A percentile compares a stretch with the other conserved stretches of the same genome.
These are phyloP conservation scores for Pichia manshurica DNA, from an alignment of 805 yeast genomes.

Conservation along the genomic window DNA sequence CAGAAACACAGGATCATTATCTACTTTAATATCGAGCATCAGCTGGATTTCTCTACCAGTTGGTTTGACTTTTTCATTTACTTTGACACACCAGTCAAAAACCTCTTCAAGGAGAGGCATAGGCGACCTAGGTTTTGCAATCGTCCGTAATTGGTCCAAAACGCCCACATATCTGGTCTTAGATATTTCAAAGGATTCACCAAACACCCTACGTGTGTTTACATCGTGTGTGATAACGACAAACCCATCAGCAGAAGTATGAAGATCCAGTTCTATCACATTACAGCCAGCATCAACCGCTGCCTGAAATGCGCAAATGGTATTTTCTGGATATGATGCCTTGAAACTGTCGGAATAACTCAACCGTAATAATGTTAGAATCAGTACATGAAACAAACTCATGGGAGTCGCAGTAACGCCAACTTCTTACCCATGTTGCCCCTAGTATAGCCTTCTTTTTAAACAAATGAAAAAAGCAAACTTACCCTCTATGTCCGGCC, in stretches of 20 bases:
- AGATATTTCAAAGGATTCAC: constrained; percentile 25
- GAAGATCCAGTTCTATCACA: constrained; percentile 35
- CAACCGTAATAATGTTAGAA: constrained; percentile 1
- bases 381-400: not conserved
- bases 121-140: constrained; percentile 29
- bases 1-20: constrained; percentile 27
- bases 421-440: too few species aligned
- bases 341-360: constrained; percentile 18
- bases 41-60: constrained; percentile 34
- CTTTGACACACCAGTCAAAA: constrained; percentile 29
- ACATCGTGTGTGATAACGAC: constrained; percentile 34
- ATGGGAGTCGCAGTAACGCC: too few species aligned
- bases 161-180: constrained; percentile 24
- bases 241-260: constrained; percentile 30
- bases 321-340: constrained; percentile 31
- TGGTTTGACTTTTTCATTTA: constrained; percentile 35
- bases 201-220: constrained; percentile 29
- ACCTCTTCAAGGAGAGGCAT: constrained; percentile 30
- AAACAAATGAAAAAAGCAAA: constrained; percentile 1
- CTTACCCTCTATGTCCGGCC: constrained; percentile 32
- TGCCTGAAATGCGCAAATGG: constrained; percentile 31
- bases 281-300: constrained; percentile 31
- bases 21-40: constrained; percentile 35
- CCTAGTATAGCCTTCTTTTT: too few species aligned
- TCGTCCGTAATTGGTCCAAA: constrained; percentile 26